phyloP scores from a whole-genome alignment of 208 protist species.

The Trypanosoma melophagium region DNA sequence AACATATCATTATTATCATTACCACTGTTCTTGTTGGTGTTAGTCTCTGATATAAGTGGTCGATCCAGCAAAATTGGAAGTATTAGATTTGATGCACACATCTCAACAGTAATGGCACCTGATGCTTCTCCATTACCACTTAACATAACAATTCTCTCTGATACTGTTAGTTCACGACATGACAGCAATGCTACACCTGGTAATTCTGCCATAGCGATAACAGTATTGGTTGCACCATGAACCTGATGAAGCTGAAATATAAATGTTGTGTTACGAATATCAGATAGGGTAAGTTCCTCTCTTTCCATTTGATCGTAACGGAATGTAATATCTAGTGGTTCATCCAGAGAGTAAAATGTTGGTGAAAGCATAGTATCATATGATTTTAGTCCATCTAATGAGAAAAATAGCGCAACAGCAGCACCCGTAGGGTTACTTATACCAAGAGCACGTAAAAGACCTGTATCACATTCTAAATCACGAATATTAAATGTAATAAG shows the following conservation, averaged over 20 bases:
- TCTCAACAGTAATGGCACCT: constrained; percentile 51
- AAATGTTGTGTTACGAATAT: constrained; percentile 60
- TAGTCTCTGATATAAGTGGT: constrained; percentile 11
- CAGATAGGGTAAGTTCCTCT: constrained; percentile 54
- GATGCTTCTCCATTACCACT: constrained; percentile 44
- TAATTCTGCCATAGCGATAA: constrained; percentile 82
- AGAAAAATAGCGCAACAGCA: constrained; percentile 58
- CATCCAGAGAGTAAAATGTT: constrained; percentile 52
- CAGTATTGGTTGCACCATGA: constrained; percentile 24
- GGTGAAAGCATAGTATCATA: constrained; percentile 84
- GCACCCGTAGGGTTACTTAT: constrained; percentile 33
- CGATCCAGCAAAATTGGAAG: constrained; percentile 62
- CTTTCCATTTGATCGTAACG: constrained; percentile 59
- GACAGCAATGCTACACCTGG: constrained; percentile 55
- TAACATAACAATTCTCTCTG: constrained; percentile 50
- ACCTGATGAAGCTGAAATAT: constrained; percentile 71
- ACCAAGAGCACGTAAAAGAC: constrained; percentile 33
- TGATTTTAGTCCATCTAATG: constrained; percentile 65
- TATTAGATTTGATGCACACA: constrained; percentile 55
- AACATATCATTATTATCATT: background rate
- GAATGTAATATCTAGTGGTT: constrained; percentile 70
- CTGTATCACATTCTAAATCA: constrained; percentile 41
- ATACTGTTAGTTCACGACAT: constrained; percentile 43
- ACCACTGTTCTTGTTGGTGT: background rate
- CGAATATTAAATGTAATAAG: constrained; percentile 61